These are phyloP conservation scores for Capsicum pubescens DNA, from an alignment of 257 asterid species.

Conservation along the genomic window DNA sequence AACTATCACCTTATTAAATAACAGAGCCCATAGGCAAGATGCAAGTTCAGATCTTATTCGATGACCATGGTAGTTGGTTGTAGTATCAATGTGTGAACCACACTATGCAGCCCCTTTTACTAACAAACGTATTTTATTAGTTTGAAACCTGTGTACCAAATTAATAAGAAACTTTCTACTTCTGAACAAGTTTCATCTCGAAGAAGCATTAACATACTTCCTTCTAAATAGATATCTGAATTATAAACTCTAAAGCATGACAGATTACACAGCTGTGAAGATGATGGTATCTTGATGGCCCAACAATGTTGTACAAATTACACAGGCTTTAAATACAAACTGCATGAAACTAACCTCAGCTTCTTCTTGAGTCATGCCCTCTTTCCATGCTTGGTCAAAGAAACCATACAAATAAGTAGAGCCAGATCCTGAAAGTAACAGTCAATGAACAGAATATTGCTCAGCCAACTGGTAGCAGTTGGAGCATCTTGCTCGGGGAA, in stretches of 20 bases:
- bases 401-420: conserved; percentile 77
- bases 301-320: neutral
- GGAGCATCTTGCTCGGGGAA: neutral
- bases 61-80: neutral
- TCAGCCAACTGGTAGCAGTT: neutral
- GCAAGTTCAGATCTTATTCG: conserved; percentile 16
- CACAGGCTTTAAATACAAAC: neutral
- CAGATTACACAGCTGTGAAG: neutral
- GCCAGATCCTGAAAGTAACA: conserved; percentile 66
- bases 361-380: conserved; percentile 81
- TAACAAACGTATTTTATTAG: neutral
- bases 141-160: neutral
- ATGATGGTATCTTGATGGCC: neutral
- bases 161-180: neutral
- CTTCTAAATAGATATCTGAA: neutral
- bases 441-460: conserved; percentile 28
- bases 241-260: neutral
- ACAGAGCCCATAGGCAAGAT: neutral
- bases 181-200: neutral
- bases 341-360: conserved; percentile 48
- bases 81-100: conserved; percentile 10
- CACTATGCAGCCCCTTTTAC: neutral
- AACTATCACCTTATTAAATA: neutral
- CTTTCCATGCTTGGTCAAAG: conserved; percentile 84
- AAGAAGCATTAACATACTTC: neutral